Percentiles rank a stretch among this genome's conserved stretches.
Conservation (phyloP, 805 yeast species). For the Torulaspora quercuum region DNA sequence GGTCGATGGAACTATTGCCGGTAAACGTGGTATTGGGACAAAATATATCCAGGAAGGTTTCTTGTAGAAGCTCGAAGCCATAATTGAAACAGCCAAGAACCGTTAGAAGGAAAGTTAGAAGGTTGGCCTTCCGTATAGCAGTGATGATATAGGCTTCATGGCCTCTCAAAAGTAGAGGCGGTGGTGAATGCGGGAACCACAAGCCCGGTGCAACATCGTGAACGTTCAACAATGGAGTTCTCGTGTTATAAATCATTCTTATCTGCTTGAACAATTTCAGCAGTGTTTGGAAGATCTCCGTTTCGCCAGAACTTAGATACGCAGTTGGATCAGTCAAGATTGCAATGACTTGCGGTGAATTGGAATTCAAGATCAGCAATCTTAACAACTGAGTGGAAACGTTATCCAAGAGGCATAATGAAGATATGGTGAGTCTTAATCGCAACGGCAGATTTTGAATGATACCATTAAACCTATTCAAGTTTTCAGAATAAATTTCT, state of each 20-base stretch:
- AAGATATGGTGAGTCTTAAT: conserved; percentile 60
- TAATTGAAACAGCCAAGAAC: conserved; percentile 79
- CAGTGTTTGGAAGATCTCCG: conserved; percentile 58
- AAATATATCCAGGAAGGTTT: conserved; percentile 79
- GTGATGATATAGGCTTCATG: conserved; percentile 46
- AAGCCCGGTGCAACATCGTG: conserved; percentile 68
- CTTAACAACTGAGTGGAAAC: conserved; percentile 76
- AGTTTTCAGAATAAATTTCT: conserved; percentile 21
- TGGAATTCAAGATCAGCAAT: conserved; percentile 64
- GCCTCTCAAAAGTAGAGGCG: conserved; percentile 55
- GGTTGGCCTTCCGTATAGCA: conserved; percentile 76
- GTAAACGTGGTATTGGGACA: conserved; percentile 56
- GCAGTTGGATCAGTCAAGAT: conserved; percentile 55
- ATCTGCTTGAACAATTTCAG: conserved; percentile 77
- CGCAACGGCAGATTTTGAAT: conserved; percentile 40
- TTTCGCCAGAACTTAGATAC: conserved; percentile 53
- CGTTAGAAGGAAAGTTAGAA: conserved; percentile 86
- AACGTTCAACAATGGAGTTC: conserved; percentile 68
- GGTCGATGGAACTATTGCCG: conserved; percentile 21
- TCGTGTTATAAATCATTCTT: conserved; percentile 60
- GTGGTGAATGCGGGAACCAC: conserved; percentile 60
- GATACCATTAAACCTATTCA: conserved; percentile 26
- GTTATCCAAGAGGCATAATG: conserved; percentile 76
- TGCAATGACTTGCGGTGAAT: conserved; percentile 52
- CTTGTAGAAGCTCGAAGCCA: conserved; percentile 83